phyloP scores from a whole-genome alignment of 345 rosid species.

The Cardiospermum halicacabum region DNA sequence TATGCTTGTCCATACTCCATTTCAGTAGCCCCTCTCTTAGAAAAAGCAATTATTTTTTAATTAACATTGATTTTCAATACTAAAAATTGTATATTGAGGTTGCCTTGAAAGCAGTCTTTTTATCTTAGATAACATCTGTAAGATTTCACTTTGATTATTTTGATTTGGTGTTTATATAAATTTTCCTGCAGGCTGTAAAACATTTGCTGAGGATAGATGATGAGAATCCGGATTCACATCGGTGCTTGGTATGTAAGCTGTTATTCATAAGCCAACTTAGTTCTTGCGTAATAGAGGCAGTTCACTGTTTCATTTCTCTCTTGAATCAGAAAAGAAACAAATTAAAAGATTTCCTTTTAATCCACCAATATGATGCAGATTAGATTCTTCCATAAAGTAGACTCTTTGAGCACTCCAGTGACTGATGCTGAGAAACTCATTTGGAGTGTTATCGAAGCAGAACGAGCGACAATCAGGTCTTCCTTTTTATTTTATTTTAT shows the following conservation, averaged over 20 bases:
- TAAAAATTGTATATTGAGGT: neutral
- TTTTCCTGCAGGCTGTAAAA: conserved; percentile 66
- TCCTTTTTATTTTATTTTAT: too few species aligned
- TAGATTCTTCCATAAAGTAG: conserved; percentile 73
- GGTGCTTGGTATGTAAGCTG: conserved; percentile 64
- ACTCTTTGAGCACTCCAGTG: conserved; percentile 53
- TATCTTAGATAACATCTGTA: neutral
- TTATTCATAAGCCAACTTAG: conserved; percentile 4
- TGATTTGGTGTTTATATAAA: neutral
- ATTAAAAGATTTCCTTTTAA: neutral
- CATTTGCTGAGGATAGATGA: conserved; percentile 78
- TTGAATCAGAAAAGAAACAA: too few species aligned
- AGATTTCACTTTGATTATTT: neutral
- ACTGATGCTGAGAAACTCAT: conserved; percentile 75
- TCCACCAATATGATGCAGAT: conserved; percentile 40
- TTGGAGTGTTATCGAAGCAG: conserved; percentile 87
- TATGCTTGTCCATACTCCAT: neutral
- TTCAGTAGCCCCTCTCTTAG: neutral
- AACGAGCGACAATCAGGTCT: conserved; percentile 88
- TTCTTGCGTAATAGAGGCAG: neutral
- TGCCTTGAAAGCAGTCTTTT: neutral
- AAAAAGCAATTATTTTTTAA: neutral
- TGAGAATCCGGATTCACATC: conserved; percentile 84
- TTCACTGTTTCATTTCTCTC: too few species aligned
- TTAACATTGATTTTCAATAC: neutral